Conservation (phyloP, 2,329 filamentous ascomycete genomes). For the Magnaporthales sp. region DNA sequence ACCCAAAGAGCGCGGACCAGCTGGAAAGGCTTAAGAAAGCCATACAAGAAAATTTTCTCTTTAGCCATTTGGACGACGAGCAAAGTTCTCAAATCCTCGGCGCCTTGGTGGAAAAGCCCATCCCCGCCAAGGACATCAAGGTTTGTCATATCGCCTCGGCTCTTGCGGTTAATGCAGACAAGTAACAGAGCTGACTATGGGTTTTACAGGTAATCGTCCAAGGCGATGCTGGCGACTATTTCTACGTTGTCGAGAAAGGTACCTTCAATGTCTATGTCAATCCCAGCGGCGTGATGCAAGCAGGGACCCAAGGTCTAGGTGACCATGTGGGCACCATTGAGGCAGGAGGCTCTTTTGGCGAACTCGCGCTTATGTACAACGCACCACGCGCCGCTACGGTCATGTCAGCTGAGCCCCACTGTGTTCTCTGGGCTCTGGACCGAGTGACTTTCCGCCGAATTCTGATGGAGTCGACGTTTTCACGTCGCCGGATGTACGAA, state of each 20-base stretch:
- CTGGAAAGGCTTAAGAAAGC: conserved; percentile 68
- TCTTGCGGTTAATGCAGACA: background rate
- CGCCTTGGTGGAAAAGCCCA: conserved; percentile 87
- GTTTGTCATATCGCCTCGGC: conserved; percentile 24
- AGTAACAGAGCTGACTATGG: background rate
- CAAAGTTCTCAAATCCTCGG: conserved; percentile 81
- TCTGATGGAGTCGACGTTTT: conserved; percentile 95
- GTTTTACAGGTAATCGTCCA: conserved; percentile 74
- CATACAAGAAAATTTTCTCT: conserved; percentile 86
- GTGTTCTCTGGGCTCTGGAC: conserved; percentile 88
- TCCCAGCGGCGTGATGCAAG: conserved; percentile 62
- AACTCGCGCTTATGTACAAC: conserved; percentile 97
- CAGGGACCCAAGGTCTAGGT: conserved; percentile 76
- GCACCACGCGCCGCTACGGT: conserved; percentile 93
- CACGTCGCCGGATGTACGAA: conserved; percentile 93
- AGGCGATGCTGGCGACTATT: conserved; percentile 93
- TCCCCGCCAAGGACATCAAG: conserved; percentile 80
- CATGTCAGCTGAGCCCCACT: conserved; percentile 67
- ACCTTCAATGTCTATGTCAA: conserved; percentile 90
- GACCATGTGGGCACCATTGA: conserved; percentile 73
- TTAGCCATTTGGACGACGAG: conserved; percentile 90
- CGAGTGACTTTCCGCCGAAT: conserved; percentile 95
- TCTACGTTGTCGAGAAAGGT: conserved; percentile 92
- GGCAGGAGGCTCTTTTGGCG: conserved; percentile 88
- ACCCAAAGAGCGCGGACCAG: conserved; percentile 78